Conservation (phyloP, 495 filamentous ascomycete genomes). For the Daldinia decipiens region DNA sequence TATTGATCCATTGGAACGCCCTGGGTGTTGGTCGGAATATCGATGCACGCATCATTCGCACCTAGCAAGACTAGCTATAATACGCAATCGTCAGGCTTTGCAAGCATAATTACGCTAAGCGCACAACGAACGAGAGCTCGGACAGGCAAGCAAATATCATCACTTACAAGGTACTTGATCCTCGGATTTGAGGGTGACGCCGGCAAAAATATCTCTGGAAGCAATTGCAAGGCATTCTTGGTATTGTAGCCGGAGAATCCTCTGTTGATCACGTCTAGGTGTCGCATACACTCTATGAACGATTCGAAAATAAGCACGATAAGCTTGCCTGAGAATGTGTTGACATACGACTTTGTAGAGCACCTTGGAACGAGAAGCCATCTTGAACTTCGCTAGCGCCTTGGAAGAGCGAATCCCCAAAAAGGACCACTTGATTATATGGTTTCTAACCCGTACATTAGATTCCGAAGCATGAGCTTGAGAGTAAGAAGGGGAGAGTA, state of each 20-base stretch:
- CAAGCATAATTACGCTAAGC: conserved; percentile 1
- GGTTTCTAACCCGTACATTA: conserved; percentile 44
- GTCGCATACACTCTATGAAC: conserved; percentile 53
- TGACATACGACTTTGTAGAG: conserved; percentile 72
- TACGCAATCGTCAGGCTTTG: conserved; percentile 29
- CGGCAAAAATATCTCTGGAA: conserved; percentile 56
- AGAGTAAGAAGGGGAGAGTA: background rate
- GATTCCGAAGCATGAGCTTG: background rate
- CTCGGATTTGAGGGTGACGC: conserved; percentile 62
- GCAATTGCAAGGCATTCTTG: conserved; percentile 54
- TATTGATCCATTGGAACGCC: conserved; percentile 79
- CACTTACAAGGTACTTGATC: conserved; percentile 71
- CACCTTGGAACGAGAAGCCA: conserved; percentile 77
- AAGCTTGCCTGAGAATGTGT: background rate
- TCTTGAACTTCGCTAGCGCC: conserved; percentile 63
- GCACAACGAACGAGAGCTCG: conserved; percentile 1
- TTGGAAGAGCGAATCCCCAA: conserved; percentile 85
- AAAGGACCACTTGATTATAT: conserved; percentile 75
- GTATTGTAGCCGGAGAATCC: conserved; percentile 63
- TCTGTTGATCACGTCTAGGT: conserved; percentile 61
- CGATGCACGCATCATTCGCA: conserved; percentile 84
- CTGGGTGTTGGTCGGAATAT: conserved; percentile 65
- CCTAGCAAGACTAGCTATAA: conserved; percentile 81
- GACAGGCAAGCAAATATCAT: background rate
- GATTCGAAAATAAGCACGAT: conserved; percentile 33